Conservation (phyloP, 768 basidiomycete species). For the Amanita thiersii region DNA sequence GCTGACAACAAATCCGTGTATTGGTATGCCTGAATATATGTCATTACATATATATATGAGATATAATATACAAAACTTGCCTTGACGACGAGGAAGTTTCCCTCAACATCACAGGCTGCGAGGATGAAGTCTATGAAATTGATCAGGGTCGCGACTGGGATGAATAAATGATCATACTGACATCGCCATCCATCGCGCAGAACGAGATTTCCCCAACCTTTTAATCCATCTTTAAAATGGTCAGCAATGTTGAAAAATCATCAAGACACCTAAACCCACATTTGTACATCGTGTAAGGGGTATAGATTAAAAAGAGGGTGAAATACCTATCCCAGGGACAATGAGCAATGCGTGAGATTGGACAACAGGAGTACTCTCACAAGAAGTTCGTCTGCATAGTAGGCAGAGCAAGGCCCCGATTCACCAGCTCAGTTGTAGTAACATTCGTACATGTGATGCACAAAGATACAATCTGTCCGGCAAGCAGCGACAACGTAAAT, state of each 20-base stretch:
- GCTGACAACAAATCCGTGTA: constrained; percentile 84
- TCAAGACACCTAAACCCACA: constrained; percentile 41
- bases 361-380: constrained; percentile 32
- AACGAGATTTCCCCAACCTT: constrained; percentile 74
- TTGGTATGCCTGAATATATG: constrained; percentile 53
- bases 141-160: neutral
- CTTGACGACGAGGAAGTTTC: constrained; percentile 81
- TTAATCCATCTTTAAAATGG: constrained; percentile 56
- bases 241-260: neutral
- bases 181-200: constrained; percentile 83
- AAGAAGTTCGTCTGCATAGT: constrained; percentile 82
- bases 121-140: constrained; percentile 57
- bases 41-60: constrained; percentile 2
- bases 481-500: constrained; percentile 60
- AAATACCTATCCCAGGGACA: constrained; percentile 50
- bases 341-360: neutral
- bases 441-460: constrained; percentile 89
- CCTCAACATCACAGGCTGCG: constrained; percentile 79
- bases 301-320: constrained; percentile 65
- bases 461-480: constrained; percentile 77
- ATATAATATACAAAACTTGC: constrained; percentile 20
- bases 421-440: constrained; percentile 71
- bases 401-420: constrained; percentile 61
- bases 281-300: constrained; percentile 84
- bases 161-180: constrained; percentile 21